These are phyloP conservation scores for Linnemannia zychae DNA, from an alignment of 192 early-diverging fungal genomes.

Conservation along the genomic window DNA sequence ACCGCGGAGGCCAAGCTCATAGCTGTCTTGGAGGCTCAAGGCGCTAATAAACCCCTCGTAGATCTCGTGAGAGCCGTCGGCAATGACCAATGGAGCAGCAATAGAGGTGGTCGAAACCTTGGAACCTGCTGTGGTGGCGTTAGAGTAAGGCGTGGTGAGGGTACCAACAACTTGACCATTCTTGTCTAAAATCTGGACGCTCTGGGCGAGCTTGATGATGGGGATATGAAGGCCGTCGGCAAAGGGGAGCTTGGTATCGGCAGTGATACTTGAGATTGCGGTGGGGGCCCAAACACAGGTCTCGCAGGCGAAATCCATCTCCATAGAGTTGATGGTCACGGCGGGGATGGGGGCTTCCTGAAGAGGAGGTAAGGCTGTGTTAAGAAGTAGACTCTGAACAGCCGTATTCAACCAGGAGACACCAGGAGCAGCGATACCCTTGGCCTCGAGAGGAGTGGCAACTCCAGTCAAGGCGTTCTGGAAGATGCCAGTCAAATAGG, in stretches of 20 bases:
- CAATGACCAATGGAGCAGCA: constrained; percentile 40
- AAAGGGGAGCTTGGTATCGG: constrained; percentile 68
- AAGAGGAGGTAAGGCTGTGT: constrained; percentile 19
- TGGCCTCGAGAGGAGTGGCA: constrained; percentile 11
- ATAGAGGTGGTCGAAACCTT: constrained; percentile 47
- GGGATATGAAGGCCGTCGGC: constrained; percentile 60
- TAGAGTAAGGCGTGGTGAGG: constrained; percentile 10
- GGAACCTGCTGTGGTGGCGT: constrained; percentile 47
- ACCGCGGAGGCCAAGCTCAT: constrained; percentile 60
- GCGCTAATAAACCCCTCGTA: constrained; percentile 62
- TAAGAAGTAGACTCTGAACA: constrained; percentile 13
- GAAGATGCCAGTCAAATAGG: constrained; percentile 26
- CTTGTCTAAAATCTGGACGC: constrained; percentile 53
- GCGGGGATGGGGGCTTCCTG: constrained; percentile 47
- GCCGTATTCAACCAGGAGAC: constrained; percentile 48
- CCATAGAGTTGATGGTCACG: constrained; percentile 61
- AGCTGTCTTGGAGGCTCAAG: constrained; percentile 48
- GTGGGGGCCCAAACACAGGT: constrained; percentile 57
- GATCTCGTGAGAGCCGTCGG: constrained; percentile 36
- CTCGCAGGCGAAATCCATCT: constrained; percentile 54
- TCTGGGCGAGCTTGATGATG: constrained; percentile 60
- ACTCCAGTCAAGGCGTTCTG: constrained; percentile 20
- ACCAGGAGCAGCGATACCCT: constrained; percentile 30
- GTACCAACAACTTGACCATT: constrained; percentile 20
- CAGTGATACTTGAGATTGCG: constrained; percentile 57